Percentiles rank a stretch among this genome's conserved stretches.
Evolutionary conservation across 2,329 filamentous ascomycete genomes (phyloP).

Genomic region (Claviceps purpurea): DNA sequence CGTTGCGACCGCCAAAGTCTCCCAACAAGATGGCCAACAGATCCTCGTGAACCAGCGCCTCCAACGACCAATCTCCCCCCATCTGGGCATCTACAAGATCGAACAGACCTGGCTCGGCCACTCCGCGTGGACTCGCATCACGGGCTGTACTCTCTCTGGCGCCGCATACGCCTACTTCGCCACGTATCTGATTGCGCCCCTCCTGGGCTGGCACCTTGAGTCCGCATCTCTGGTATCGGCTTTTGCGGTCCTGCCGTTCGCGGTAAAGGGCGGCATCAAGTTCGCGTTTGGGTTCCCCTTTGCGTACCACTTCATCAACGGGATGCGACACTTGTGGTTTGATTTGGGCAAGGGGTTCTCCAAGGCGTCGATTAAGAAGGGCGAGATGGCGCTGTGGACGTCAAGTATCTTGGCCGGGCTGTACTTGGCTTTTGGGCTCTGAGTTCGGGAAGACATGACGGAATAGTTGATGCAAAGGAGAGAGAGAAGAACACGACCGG

Average conservation of each 20-base stretch:
- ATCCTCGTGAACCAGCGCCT: constrained; percentile 74
- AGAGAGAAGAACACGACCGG: too few relatives aligned
- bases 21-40: constrained; percentile 37
- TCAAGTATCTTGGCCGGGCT: constrained; percentile 28
- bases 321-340: constrained; percentile 39
- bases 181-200: constrained; percentile 68
- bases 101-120: constrained; percentile 75
- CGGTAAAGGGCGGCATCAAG: constrained; percentile 45
- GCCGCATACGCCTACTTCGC: constrained; percentile 67
- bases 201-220: constrained; percentile 53
- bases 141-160: constrained; percentile 60
- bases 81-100: constrained; percentile 74
- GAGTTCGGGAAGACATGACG: constrained; percentile 9
- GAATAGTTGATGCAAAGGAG: neutral
- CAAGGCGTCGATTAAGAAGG: constrained; percentile 31
- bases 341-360: constrained; percentile 38
- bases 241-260: constrained; percentile 44
- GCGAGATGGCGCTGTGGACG: constrained; percentile 35
- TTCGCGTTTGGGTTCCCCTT: constrained; percentile 45
- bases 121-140: constrained; percentile 66
- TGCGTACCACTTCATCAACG: constrained; percentile 42
- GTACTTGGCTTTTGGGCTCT: constrained; percentile 36
- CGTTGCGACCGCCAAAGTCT: constrained; percentile 44
- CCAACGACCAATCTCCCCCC: constrained; percentile 68
- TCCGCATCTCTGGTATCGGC: constrained; percentile 45